Evolutionary conservation across 129 eudicot species (phyloP).

Genomic region (Centrapalus pauciflorus): DNA sequence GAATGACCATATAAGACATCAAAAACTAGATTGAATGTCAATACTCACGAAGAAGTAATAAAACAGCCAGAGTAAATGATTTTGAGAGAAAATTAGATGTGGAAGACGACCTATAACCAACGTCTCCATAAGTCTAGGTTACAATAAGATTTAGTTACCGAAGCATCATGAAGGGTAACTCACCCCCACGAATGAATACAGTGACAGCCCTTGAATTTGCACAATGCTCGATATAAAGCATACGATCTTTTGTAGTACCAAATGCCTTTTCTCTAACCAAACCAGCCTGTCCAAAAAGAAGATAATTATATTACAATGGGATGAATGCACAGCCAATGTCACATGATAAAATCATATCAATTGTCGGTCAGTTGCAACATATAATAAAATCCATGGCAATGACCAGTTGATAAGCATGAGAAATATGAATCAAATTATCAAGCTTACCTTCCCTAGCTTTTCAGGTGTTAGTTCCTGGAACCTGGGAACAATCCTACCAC

Average conservation of each 20-base stretch:
- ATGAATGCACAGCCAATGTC: background rate
- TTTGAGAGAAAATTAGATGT: background rate
- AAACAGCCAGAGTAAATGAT: background rate
- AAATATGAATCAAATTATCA: background rate
- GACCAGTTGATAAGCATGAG: too few relatives aligned
- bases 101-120: background rate
- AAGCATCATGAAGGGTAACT: too few relatives aligned
- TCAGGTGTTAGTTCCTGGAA: slow-evolving; percentile 96
- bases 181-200: slow-evolving; percentile 94
- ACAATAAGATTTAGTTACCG: background rate
- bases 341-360: background rate
- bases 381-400: background rate
- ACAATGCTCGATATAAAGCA: slow-evolving; percentile 98
- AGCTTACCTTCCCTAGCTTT: slow-evolving; percentile 80
- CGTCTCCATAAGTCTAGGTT: background rate
- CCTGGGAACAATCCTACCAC: slow-evolving; percentile 99
- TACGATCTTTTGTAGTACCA: slow-evolving; percentile 96
- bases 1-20: too few relatives aligned
- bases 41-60: too few relatives aligned
- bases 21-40: too few relatives aligned
- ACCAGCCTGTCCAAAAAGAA: slow-evolving; percentile 62
- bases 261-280: slow-evolving; percentile 88
- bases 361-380: too few relatives aligned
- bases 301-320: background rate
- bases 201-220: slow-evolving; percentile 99